Conservation (phyloP, 345 rosid species). For the Crucihimalaya himalaica region DNA sequence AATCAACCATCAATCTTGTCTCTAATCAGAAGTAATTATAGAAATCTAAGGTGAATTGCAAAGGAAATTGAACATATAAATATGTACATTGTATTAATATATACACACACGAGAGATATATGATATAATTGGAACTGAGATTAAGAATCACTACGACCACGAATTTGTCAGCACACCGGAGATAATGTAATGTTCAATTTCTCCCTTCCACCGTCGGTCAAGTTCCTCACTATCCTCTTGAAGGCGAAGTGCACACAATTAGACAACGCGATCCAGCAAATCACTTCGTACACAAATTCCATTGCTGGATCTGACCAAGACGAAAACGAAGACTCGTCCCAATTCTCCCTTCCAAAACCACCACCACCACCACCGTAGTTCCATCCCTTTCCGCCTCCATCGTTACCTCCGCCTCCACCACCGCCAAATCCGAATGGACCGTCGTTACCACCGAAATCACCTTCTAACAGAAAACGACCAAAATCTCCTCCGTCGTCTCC, state of each 20-base stretch:
- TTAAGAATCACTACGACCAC: neutral
- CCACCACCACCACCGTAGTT: slow-evolving; percentile 54
- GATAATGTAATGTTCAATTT: slow-evolving; percentile 58
- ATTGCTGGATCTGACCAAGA: slow-evolving; percentile 65
- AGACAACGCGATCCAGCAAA: slow-evolving; percentile 88
- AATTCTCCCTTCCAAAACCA: slow-evolving; percentile 53
- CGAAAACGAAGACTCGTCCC: slow-evolving; percentile 66
- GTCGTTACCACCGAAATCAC: slow-evolving; percentile 40
- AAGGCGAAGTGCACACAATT: slow-evolving; percentile 86
- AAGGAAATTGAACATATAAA: neutral
- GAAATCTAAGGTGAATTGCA: neutral
- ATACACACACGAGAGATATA: slow-evolving; percentile 7
- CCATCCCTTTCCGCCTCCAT: slow-evolving; percentile 76
- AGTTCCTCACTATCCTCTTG: slow-evolving; percentile 62
- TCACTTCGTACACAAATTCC: slow-evolving; percentile 85
- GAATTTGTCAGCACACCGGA: slow-evolving; percentile 48
- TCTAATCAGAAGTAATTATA: neutral
- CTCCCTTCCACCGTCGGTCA: slow-evolving; percentile 57
- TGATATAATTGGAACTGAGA: neutral
- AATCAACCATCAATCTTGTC: neutral
- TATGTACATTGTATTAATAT: slow-evolving; percentile 23
- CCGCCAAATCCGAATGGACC: slow-evolving; percentile 54
- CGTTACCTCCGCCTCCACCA: slow-evolving; percentile 45
- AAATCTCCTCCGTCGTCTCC: slow-evolving; percentile 53
- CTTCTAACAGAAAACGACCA: slow-evolving; percentile 49